A percentile compares a stretch with the other conserved stretches of the same genome.
phyloP scores from a whole-genome alignment of 768 basidiomycete species.

The Candolleomyces efflorescens region DNA sequence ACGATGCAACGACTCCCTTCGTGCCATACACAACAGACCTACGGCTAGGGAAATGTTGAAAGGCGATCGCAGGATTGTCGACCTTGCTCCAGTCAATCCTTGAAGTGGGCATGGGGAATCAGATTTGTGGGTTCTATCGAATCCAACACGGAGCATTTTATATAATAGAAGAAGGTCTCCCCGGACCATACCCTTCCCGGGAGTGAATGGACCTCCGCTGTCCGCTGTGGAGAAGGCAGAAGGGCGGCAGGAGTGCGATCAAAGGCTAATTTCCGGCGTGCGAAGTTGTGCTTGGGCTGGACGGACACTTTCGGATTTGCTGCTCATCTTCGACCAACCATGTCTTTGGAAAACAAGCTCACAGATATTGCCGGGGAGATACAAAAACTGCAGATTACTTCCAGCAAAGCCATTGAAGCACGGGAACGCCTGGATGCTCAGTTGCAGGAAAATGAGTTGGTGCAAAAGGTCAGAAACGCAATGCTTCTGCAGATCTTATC shows the following conservation, averaged over 20 bases:
- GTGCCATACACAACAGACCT: conserved; percentile 83
- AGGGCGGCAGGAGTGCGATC: neutral
- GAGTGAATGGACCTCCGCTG: no score
- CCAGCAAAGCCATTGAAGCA: conserved; percentile 70
- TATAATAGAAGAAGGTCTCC: no score
- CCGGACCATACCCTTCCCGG: no score
- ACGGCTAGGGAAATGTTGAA: conserved; percentile 76
- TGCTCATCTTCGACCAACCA: conserved; percentile 18
- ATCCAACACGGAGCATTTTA: neutral
- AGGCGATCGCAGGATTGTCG: conserved; percentile 58
- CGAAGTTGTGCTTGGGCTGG: neutral
- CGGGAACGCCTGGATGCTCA: conserved; percentile 89
- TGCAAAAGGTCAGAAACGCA: conserved; percentile 63
- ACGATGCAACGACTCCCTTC: conserved; percentile 83
- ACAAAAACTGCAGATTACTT: conserved; percentile 75
- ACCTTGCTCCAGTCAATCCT: conserved; percentile 55
- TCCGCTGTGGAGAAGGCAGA: no score
- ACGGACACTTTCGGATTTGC: conserved; percentile 1
- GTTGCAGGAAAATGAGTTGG: conserved; percentile 85
- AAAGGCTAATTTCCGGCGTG: neutral
- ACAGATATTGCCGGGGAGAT: conserved; percentile 72
- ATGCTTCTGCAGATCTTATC: neutral
- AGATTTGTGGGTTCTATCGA: neutral
- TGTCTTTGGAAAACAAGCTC: conserved; percentile 57
- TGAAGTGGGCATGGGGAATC: neutral